Evolutionary conservation across 805 yeast species (phyloP).

Genomic region (Zygosaccharomyces rouxii): DNA sequence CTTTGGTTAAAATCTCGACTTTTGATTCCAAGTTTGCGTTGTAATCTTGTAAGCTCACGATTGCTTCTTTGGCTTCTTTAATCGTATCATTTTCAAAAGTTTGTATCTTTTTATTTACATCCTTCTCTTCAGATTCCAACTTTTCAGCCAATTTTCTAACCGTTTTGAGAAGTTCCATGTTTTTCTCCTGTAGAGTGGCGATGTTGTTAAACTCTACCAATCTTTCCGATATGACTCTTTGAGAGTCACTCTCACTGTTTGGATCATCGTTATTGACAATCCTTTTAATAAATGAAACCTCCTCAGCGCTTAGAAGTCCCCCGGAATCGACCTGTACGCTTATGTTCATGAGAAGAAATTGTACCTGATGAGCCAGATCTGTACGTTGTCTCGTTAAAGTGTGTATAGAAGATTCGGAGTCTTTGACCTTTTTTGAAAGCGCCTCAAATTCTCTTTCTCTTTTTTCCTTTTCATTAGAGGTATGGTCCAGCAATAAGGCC

Average conservation of each 20-base stretch:
- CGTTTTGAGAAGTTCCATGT: slow-evolving; percentile 63
- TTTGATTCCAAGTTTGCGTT: slow-evolving; percentile 48
- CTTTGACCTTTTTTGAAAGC: slow-evolving; percentile 22
- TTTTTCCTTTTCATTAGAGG: slow-evolving; percentile 46
- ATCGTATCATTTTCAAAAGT: slow-evolving; percentile 43
- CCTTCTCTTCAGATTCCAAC: slow-evolving; percentile 60
- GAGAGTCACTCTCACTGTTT: slow-evolving; percentile 58
- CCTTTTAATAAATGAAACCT: slow-evolving; percentile 57
- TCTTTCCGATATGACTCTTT: slow-evolving; percentile 63
- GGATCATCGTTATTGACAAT: slow-evolving; percentile 38
- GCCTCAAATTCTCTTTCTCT: slow-evolving; percentile 28
- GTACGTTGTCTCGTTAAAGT: slow-evolving; percentile 52
- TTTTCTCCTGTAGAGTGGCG: slow-evolving; percentile 65
- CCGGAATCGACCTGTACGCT: slow-evolving; percentile 53
- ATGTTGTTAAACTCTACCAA: slow-evolving; percentile 65
- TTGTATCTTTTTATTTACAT: slow-evolving; percentile 8
- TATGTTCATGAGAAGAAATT: slow-evolving; percentile 63
- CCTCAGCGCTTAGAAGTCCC: slow-evolving; percentile 59
- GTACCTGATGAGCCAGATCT: slow-evolving; percentile 83
- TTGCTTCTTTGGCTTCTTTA: slow-evolving; percentile 66
- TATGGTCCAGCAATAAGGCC: slow-evolving; percentile 49
- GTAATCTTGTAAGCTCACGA: slow-evolving; percentile 56
- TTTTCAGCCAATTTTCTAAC: slow-evolving; percentile 68
- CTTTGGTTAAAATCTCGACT: slow-evolving; percentile 52
- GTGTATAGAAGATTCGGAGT: slow-evolving; percentile 36